Conservation (phyloP, 2,329 filamentous ascomycete species). For the Fusarium secorum region DNA sequence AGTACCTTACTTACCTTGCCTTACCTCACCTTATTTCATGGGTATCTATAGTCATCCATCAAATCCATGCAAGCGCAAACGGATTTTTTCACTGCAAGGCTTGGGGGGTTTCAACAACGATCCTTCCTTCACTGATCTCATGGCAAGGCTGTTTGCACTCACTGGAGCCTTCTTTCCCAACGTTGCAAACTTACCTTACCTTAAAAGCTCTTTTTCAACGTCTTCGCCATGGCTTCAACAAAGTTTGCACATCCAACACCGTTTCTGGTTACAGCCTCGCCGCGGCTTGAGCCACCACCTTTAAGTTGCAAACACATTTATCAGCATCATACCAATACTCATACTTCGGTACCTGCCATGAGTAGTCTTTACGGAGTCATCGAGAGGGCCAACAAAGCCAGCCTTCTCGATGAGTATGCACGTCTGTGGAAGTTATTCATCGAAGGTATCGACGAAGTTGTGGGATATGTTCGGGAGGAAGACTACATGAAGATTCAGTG, state of each 20-base stretch:
- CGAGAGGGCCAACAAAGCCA: constrained; percentile 33
- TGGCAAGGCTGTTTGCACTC: constrained; percentile 2
- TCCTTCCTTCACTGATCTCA: neutral
- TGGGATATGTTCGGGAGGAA: constrained; percentile 31
- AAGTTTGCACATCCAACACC: constrained; percentile 23
- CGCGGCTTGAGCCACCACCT: neutral
- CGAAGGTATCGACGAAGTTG: constrained; percentile 25
- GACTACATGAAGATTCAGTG: constrained; percentile 23
- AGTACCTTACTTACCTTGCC: neutral
- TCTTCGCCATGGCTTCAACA: constrained; percentile 22
- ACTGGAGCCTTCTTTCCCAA: neutral
- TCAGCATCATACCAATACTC: neutral
- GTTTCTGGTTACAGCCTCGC: constrained; percentile 4
- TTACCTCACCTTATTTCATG: constrained; percentile 5
- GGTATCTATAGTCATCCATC: constrained; percentile 10
- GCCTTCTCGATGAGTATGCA: neutral
- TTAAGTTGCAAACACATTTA: constrained; percentile 8
- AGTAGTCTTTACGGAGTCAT: constrained; percentile 30
- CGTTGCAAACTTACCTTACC: neutral
- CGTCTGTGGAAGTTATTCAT: constrained; percentile 30
- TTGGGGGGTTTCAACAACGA: neutral
- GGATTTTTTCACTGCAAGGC: constrained; percentile 6
- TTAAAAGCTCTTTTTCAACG: neutral
- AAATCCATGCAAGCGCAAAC: constrained; percentile 20
- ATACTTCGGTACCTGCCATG: neutral